These are phyloP conservation scores for Plasmodium billcollinsi DNA, from an alignment of 169 alveolate species.

Conservation along the genomic window DNA sequence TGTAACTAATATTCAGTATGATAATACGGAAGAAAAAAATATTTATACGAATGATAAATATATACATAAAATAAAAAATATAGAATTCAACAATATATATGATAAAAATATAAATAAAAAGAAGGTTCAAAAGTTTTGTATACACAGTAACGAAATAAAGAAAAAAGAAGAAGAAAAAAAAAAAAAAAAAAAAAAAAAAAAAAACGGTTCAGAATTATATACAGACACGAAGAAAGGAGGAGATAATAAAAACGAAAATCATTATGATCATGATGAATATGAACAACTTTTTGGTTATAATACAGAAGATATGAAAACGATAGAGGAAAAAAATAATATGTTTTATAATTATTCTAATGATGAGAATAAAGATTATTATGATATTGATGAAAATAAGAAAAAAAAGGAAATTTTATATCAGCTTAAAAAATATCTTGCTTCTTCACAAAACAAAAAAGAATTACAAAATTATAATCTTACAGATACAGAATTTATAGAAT, in stretches of 20 bases:
- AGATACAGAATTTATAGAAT: conserved; percentile 37
- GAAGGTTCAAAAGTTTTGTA: too few relatives aligned
- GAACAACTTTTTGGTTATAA: conserved; percentile 25
- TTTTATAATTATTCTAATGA: conserved; percentile 23
- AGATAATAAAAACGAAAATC: conserved; percentile 2
- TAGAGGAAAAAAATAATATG: conserved; percentile 51
- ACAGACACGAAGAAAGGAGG: neutral
- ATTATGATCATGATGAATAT: conserved; percentile 6
- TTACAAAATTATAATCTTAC: conserved; percentile 14
- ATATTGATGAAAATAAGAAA: conserved; percentile 21
- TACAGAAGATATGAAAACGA: conserved; percentile 27
- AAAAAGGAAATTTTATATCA: conserved; percentile 12
- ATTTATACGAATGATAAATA: neutral
- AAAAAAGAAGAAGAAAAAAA: neutral
- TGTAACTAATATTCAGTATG: neutral
- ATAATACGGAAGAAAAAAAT: neutral
- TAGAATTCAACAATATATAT: neutral
- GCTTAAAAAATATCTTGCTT: conserved; percentile 38
- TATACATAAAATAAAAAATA: neutral
- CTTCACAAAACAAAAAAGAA: conserved; percentile 8
- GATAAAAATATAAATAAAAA: neutral
- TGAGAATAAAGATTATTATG: conserved; percentile 11
- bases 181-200: neutral
- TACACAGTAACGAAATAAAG: neutral
- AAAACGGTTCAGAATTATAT: neutral